Evolutionary conservation across 108 stramenopile genomes (phyloP).

Genomic region (Fistulifera pelliculosa): DNA sequence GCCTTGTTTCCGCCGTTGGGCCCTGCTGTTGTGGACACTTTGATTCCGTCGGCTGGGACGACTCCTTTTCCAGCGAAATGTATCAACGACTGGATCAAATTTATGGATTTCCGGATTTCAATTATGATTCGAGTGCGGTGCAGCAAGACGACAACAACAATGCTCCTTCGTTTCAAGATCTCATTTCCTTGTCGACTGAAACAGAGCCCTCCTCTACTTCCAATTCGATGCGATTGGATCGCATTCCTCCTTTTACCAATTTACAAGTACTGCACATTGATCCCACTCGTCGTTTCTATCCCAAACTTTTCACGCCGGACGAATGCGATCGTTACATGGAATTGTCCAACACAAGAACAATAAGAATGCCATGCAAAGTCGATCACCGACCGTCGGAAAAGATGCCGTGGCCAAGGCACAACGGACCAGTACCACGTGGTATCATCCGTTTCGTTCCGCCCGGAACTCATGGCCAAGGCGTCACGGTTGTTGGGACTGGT

Average conservation of each 20-base stretch:
- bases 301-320: constrained; percentile 66
- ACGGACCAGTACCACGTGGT: constrained; percentile 78
- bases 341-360: constrained; percentile 31
- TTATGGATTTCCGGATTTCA: constrained; percentile 74
- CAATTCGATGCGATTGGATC: constrained; percentile 1
- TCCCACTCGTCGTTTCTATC: constrained; percentile 59
- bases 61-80: constrained; percentile 51
- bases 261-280: constrained; percentile 67
- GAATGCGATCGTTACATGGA: constrained; percentile 73
- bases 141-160: background rate
- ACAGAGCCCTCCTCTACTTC: background rate
- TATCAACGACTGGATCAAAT: constrained; percentile 76
- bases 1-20: constrained; percentile 60
- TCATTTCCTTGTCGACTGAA: background rate
- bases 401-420: constrained; percentile 34
- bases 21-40: constrained; percentile 35
- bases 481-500: constrained; percentile 41
- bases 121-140: too few species aligned
- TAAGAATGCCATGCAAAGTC: constrained; percentile 28
- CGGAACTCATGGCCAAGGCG: constrained; percentile 53
- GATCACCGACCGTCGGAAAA: constrained; percentile 76
- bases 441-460: constrained; percentile 41
- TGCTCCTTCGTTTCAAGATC: background rate
- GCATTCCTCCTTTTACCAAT: constrained; percentile 48
- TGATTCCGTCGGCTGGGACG: constrained; percentile 28